phyloP scores from a whole-genome alignment of 768 basidiomycete genomes.

The Suillus tomentosus region DNA sequence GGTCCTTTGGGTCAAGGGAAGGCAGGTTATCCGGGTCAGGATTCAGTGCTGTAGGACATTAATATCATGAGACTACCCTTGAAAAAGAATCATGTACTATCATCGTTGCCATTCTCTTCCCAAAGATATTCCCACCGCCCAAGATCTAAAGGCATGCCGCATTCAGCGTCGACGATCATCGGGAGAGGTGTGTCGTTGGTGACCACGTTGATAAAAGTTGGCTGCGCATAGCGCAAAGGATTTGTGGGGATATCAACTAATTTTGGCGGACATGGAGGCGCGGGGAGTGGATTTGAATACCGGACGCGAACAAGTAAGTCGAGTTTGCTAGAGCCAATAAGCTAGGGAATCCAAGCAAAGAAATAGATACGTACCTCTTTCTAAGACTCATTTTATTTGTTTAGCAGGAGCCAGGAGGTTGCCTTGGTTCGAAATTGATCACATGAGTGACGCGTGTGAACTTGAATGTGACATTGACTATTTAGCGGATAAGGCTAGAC shows the following conservation, averaged over 20 bases:
- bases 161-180: conserved; percentile 96
- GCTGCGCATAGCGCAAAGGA: conserved; percentile 82
- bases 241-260: conserved; percentile 90
- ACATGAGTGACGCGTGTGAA: too few relatives aligned
- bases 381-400: conserved; percentile 49
- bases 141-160: conserved; percentile 93
- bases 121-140: conserved; percentile 81
- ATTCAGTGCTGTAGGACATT: conserved; percentile 50
- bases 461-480: too few relatives aligned
- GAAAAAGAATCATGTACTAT: conserved; percentile 44
- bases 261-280: conserved; percentile 97
- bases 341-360: background rate
- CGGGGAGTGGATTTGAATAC: conserved; percentile 90
- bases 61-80: background rate
- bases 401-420: background rate
- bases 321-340: conserved; percentile 57
- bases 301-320: conserved; percentile 93
- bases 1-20: conserved; percentile 71
- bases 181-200: conserved; percentile 83
- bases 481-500: too few relatives aligned
- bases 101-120: conserved; percentile 76
- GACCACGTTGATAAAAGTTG: conserved; percentile 80
- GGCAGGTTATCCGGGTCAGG: conserved; percentile 63
- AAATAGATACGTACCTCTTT: conserved; percentile 45
- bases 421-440: too few relatives aligned